phyloP scores from a whole-genome alignment of 1,284 basidiomycete species.

The Sporisorium reilianum region DNA sequence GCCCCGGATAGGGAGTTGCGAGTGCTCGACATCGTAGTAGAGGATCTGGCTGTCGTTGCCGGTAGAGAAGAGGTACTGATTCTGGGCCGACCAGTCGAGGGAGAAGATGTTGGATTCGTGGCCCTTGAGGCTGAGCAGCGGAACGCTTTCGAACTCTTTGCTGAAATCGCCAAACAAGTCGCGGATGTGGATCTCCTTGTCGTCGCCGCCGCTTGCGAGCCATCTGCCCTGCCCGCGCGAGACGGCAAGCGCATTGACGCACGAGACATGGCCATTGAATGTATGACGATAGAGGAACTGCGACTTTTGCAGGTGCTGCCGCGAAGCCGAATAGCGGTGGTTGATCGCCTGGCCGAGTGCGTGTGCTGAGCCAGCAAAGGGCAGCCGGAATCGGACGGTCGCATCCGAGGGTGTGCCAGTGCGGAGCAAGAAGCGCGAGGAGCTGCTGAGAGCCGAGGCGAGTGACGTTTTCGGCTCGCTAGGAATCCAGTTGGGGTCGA shows the following conservation, averaged over 20 bases:
- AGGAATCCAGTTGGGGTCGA: not conserved
- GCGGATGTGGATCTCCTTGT: conserved; percentile 33
- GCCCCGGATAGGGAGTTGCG: conserved; percentile 23
- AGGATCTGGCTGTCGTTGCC: conserved; percentile 46
- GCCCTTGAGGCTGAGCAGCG: conserved; percentile 28
- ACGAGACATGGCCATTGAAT: conserved; percentile 25
- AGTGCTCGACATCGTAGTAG: conserved; percentile 44
- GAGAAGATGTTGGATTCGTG: conserved; percentile 52
- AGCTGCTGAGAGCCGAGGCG: not conserved
- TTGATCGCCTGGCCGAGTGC: conserved; percentile 8
- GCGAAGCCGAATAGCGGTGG: conserved; percentile 4
- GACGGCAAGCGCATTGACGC: conserved; percentile 46
- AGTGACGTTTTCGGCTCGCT: no score
- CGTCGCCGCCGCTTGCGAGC: conserved; percentile 42
- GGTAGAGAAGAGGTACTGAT: conserved; percentile 37
- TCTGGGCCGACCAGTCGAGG: conserved; percentile 35
- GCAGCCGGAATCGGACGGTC: no score
- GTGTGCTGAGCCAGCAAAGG: conserved; percentile 3
- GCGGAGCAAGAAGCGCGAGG: conserved; percentile 5
- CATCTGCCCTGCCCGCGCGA: conserved; percentile 34
- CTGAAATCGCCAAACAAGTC: conserved; percentile 31
- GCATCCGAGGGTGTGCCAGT: conserved; percentile 2
- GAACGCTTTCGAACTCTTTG: conserved; percentile 2
- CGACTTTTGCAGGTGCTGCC: not conserved
- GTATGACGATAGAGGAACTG: conserved; percentile 3